A percentile compares a stretch with the other conserved stretches of the same genome.
phyloP scores from a whole-genome alignment of 2,329 filamentous ascomycete species.

The Bipolaris oryzae region DNA sequence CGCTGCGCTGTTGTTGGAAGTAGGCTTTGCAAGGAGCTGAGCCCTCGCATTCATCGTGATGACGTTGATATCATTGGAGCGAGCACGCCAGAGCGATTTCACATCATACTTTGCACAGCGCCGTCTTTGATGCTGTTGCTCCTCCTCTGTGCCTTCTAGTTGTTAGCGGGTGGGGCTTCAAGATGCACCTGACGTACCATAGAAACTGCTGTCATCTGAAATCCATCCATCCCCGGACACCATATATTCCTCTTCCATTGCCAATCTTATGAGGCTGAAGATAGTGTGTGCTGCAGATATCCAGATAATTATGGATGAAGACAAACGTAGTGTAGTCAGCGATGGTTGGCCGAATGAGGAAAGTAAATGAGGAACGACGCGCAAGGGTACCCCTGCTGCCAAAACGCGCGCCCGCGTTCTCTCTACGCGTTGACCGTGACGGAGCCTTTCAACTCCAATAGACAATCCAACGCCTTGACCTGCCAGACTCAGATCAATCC shows the following conservation, averaged over 20 bases:
- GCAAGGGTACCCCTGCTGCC: constrained; percentile 22
- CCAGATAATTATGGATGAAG: too few species aligned
- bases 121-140: constrained; percentile 30
- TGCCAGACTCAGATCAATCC: background rate
- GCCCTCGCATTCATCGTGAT: constrained; percentile 20
- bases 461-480: constrained; percentile 7
- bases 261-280: constrained; percentile 2
- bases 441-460: constrained; percentile 11
- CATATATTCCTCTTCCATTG: constrained; percentile 35
- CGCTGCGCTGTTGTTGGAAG: background rate
- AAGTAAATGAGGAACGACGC: constrained; percentile 6
- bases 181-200: constrained; percentile 43
- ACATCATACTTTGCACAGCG: constrained; percentile 25
- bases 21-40: background rate
- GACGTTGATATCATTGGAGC: constrained; percentile 34
- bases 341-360: constrained; percentile 18
- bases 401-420: constrained; percentile 31
- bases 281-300: background rate
- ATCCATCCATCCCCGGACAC: constrained; percentile 45
- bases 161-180: constrained; percentile 1
- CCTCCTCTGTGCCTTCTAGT: constrained; percentile 37
- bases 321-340: constrained; percentile 15
- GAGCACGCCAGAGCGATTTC: constrained; percentile 25
- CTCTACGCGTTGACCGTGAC: constrained; percentile 25
- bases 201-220: constrained; percentile 54